These are phyloP conservation scores for Plicaturopsis crispa DNA, from an alignment of 768 basidiomycete genomes.

Conservation along the genomic window DNA sequence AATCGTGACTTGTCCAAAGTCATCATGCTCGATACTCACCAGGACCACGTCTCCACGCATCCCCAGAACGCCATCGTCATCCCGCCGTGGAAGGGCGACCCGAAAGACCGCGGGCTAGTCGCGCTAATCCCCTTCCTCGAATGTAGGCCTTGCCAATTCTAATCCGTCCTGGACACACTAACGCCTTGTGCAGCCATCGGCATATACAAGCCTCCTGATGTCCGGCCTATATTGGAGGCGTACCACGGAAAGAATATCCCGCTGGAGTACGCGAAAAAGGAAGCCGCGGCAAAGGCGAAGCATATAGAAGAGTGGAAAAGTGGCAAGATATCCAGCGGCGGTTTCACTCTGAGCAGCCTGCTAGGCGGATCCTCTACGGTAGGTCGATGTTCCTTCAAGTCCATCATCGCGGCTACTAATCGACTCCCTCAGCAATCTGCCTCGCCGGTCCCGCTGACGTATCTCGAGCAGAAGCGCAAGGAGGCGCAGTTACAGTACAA, in stretches of 20 bases:
- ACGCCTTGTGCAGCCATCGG: slow-evolving; percentile 60
- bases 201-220: slow-evolving; percentile 82
- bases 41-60: slow-evolving; percentile 70
- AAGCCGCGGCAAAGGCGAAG: slow-evolving; percentile 71
- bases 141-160: slow-evolving; percentile 36
- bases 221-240: slow-evolving; percentile 78
- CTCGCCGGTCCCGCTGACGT: slow-evolving; percentile 35
- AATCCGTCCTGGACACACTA: background rate
- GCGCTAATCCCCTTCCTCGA: slow-evolving; percentile 98
- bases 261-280: slow-evolving; percentile 81
- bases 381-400: slow-evolving; percentile 1
- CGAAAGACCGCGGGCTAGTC: slow-evolving; percentile 65
- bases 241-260: slow-evolving; percentile 89
- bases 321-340: too few relatives aligned
- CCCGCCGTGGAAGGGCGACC: slow-evolving; percentile 80
- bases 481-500: slow-evolving; percentile 44
- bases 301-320: slow-evolving; percentile 75
- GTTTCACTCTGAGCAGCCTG: too few relatives aligned
- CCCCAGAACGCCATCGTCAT: slow-evolving; percentile 86
- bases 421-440: slow-evolving; percentile 11
- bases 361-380: background rate
- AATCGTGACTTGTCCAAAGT: slow-evolving; percentile 93
- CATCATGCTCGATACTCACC: slow-evolving; percentile 76
- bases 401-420: too few relatives aligned
- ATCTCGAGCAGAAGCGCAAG: slow-evolving; percentile 42